Base-by-base conservation (phyloP, 441 rosid genomes). In the Manihot esculenta region DNA sequence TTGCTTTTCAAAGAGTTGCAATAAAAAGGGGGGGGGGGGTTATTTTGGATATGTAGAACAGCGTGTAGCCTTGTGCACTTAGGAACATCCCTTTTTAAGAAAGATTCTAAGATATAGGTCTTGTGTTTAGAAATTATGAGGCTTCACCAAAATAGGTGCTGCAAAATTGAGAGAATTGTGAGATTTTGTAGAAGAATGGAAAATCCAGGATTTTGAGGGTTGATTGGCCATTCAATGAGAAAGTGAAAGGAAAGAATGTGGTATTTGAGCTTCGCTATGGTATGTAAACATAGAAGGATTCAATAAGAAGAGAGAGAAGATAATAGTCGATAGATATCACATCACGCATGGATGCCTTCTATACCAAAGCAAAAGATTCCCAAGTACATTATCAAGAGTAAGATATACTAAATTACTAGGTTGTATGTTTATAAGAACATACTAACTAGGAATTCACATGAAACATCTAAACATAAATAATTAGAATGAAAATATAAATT, bases 71-170 rank as follows among this genome's bases (percentile, higher is more conserved):
- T 30, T 30, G 35, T 30, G 35, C 35, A 30, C 35, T 30, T 30
- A 4, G 4, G 35, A n/a, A 30, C 35, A 30, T 30, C 4, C 35
- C 35, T 1, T 30, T 30, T 30, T 30, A 30, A 30, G 12, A 21
- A 42, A 10, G 47, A 62, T 62, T 62, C 24, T n/a, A 21, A 21
- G 9, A 30, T 44, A 23, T 62, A 23, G 17, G 45, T 5, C 15
- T 60, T n/a, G n/a, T 30, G 66, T 42, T 44, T 62, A 14, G 6
- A 12, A 44, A 62, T 62, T n/a, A n/a, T n/a, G n/a, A n/a, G n/a
- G n/a, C n/a, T n/a, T n/a, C 15, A 42, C 2, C 15, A 23, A 21
- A 4, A 18, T 17, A 11, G n/a, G 60, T 30, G 60, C 60, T 55
- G 60, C 7, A 12, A n/a, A n/a, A 23, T 55, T 21, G 18, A 55